Evolutionary conservation across 225 moss, liverwort and hornwort species (phyloP), one percentile per base, ranked within the genome.

Genomic region (Lunularia cruciata): DNA sequence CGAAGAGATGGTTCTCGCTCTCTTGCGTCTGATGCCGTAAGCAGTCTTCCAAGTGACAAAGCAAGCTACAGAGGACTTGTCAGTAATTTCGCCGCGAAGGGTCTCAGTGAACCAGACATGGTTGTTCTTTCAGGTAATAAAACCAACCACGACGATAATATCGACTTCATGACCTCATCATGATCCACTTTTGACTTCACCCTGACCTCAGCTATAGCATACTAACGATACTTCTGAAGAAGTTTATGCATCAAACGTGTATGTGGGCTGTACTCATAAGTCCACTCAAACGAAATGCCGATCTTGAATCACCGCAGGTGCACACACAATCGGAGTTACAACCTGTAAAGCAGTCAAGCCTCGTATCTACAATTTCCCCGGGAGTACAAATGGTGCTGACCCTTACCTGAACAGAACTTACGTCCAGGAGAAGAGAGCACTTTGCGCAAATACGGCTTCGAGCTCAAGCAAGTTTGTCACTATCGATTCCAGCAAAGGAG

Each of bases 291-390:
- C n/a, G n/a, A n/a, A n/a, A n/a, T n/a, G n/a, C n/a, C n/a, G n/a
- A n/a, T n/a, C n/a, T 18, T 32, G 0, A 22, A 25, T 12, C 4
- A 43, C 43, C 55, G 77, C 82, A 85, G 85, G 71, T 20, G 88
- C 83, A 8, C 88, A 90, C 73, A 86, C 86, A 1, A 79, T 88
- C 15, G 88, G 90, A 0, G 65, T 74, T 37, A 47, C 81, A 20
- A 78, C 74, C 37, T 88, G 88, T 39, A 47, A 65, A 6, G 28
- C 49, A 2, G 79, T 90, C 23, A 63, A 57, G 6, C 27, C 77
- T 10, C 86, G 88, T 20, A 37, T 88, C 5, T 81, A 86, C 63
- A 59, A 70, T 19, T 87, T 68, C 70, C 64, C 66, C 4, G 66
- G 67, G 23, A 73, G 48, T 46, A 34, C 43, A 3, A 49, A 63